Percentiles rank a stretch among this genome's conserved stretches.
phyloP scores from a whole-genome alignment of 306 rosid genomes.

The Pueraria montana region DNA sequence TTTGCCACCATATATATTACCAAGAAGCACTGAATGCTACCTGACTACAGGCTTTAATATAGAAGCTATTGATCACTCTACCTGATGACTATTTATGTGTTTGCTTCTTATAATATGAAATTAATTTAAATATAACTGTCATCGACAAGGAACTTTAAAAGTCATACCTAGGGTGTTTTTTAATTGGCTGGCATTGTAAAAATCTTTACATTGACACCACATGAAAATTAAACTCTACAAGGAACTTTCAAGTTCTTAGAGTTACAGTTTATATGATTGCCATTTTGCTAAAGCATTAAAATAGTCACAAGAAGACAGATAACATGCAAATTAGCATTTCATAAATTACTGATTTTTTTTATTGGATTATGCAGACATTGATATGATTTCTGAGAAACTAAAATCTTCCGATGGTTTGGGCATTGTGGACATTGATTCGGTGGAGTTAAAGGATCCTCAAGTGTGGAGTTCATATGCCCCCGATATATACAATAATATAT shows the following conservation, averaged over 20 bases:
- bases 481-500: constrained; percentile 64
- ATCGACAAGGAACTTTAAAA: no score
- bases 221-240: background rate
- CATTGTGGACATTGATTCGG: constrained; percentile 69
- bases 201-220: background rate
- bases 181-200: background rate
- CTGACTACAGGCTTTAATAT: background rate
- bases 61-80: background rate
- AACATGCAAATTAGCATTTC: constrained; percentile 3
- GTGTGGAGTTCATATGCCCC: constrained; percentile 80
- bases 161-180: background rate
- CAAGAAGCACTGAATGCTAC: background rate
- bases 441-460: constrained; percentile 67
- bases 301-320: constrained; percentile 1
- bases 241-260: constrained; percentile 30
- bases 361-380: constrained; percentile 65
- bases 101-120: background rate
- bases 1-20: background rate
- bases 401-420: constrained; percentile 50
- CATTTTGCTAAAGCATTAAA: background rate
- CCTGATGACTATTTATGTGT: background rate
- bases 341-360: constrained; percentile 2
- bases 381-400: constrained; percentile 53
- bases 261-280: constrained; percentile 16
- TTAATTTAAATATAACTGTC: background rate